phyloP scores from a whole-genome alignment of 495 filamentous ascomycete species.

The Diplogelasinospora grovesii region DNA sequence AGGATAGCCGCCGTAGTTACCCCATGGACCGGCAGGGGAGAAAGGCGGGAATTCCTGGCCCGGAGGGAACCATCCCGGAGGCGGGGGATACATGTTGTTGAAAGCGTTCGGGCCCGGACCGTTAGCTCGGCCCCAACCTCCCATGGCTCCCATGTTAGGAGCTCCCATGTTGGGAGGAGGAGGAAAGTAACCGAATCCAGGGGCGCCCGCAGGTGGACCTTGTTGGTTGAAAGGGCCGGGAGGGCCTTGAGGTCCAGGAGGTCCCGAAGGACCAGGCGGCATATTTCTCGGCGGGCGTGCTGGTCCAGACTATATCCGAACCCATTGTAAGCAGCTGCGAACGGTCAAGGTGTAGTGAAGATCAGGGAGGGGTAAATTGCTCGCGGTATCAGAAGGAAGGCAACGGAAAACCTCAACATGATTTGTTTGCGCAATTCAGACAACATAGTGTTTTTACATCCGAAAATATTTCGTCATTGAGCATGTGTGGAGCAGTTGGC shows the following conservation, averaged over 20 bases:
- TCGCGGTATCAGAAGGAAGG: constrained; percentile 99
- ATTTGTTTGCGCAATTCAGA: constrained; percentile 80
- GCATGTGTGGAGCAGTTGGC: constrained; percentile 5
- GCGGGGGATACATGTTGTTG: constrained; percentile 48
- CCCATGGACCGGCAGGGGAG: constrained; percentile 60
- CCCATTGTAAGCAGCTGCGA: constrained; percentile 19
- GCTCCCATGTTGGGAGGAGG: too few relatives aligned
- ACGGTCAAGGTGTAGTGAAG: neutral
- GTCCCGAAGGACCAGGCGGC: constrained; percentile 23
- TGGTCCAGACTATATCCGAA: constrained; percentile 37
- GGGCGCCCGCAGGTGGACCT: constrained; percentile 19
- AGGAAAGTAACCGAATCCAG: constrained; percentile 35
- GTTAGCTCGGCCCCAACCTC: constrained; percentile 41
- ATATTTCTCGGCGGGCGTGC: constrained; percentile 27
- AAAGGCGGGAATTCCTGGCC: constrained; percentile 73
- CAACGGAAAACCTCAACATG: constrained; percentile 96
- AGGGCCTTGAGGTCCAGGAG: constrained; percentile 15
- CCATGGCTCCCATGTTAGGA: too few relatives aligned
- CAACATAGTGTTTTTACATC: constrained; percentile 69
- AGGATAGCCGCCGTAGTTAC: constrained; percentile 36
- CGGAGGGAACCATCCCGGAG: constrained; percentile 73
- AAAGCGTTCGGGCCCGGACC: constrained; percentile 35
- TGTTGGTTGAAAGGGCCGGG: constrained; percentile 22
- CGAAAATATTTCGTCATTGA: constrained; percentile 82
- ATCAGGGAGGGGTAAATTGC: constrained; percentile 9